Evolutionary conservation across 2,329 filamentous ascomycete species (phyloP), one percentile per base, ranked within the genome.

Genomic region (Ophiostoma piceae): DNA sequence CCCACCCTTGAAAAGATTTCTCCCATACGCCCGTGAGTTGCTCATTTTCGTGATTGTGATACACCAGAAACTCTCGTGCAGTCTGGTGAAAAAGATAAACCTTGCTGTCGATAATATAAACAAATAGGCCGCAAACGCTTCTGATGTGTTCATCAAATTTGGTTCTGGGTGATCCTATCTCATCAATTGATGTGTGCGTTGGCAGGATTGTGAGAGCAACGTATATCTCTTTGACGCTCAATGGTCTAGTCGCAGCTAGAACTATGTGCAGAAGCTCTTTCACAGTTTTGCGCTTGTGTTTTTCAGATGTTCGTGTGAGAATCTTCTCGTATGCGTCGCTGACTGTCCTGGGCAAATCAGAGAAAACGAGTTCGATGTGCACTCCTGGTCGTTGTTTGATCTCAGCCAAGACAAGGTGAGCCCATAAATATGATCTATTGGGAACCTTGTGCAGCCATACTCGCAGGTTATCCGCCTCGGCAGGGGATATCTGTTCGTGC

Each of bases 51-150:
- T 6, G 3, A n/a, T 9, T 22, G 6, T 9, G 32, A 11, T 37
- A 5, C 16, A 65, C 16, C 14, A 65, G 19, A 39, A 65, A 65
- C 62, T n/a, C 29, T 12, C 62, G 14, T 14, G 16, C 62, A n/a
- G 32, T 65, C 62, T 65, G 62, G 62, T 65, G 62, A 12, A 37
- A 65, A 7, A 65, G 62, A 14, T 37, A 65, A 8, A 65, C 16
- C 16, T 65, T 65, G 62, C 16, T 16, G 62, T 39, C 62, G 32
- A 65, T 4, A 65, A 65, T 65, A 3, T 65, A 65, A 9, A 65
- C 35, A 22, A 37, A n/a, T 3, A 65, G 62, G 62, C 62, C 62
- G n/a, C 16, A 57, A n/a, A 39, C 62, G 7, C 22, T n/a, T n/a
- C 32, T 37, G 29, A 65, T 65, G 32, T 65, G 12, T 11, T 16